phyloP scores from a whole-genome alignment of 768 basidiomycete species.

The Leccinum ochraceum region DNA sequence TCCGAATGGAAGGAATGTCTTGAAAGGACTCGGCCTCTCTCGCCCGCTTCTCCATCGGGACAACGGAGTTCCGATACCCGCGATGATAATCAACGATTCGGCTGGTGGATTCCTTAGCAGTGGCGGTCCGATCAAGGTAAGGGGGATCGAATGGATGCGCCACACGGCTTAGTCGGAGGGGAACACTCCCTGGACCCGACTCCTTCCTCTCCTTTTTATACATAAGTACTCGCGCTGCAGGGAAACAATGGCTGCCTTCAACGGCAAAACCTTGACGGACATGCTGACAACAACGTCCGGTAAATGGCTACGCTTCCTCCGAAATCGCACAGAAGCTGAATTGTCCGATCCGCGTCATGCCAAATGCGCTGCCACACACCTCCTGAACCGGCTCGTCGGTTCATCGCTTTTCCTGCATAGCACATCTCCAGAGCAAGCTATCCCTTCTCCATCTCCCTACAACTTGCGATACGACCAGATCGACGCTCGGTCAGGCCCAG shows the following conservation, averaged over 20 bases:
- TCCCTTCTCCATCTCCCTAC: neutral
- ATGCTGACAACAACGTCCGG: constrained; percentile 20
- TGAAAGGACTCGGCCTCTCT: too few relatives aligned
- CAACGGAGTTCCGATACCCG: too few relatives aligned
- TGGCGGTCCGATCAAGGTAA: too few relatives aligned
- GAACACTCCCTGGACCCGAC: neutral
- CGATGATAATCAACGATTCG: too few relatives aligned
- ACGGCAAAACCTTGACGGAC: constrained; percentile 4
- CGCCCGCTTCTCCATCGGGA: too few relatives aligned
- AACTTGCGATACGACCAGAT: constrained; percentile 29
- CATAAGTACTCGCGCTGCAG: neutral
- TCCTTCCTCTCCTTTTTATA: constrained; percentile 25
- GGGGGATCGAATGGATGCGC: constrained; percentile 16
- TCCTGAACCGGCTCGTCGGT: constrained; percentile 26
- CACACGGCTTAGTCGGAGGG: constrained; percentile 8
- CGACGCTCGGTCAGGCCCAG: constrained; percentile 13
- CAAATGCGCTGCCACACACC: constrained; percentile 3
- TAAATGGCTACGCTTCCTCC: constrained; percentile 14
- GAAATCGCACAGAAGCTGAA: constrained; percentile 1
- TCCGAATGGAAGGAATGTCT: too few relatives aligned
- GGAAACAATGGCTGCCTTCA: constrained; percentile 11
- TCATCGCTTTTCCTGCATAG: constrained; percentile 11
- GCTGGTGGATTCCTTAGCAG: too few relatives aligned
- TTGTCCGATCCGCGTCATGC: constrained; percentile 20
- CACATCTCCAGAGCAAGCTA: constrained; percentile 5